These are phyloP conservation scores for Pythium insidiosum DNA, from an alignment of 352 stramenopile genomes.

Conservation along the genomic window DNA sequence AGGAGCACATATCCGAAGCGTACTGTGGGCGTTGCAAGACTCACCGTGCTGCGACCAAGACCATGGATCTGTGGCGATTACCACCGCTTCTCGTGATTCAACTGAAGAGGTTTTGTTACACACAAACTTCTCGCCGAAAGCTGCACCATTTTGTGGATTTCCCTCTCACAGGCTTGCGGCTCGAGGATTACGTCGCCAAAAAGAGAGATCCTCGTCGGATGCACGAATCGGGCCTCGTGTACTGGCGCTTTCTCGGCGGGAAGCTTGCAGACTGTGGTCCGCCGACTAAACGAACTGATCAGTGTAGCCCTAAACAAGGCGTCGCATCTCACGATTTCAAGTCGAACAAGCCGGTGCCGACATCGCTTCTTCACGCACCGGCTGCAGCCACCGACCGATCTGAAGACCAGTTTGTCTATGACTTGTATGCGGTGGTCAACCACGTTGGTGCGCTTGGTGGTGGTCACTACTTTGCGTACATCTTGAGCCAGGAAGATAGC, in stretches of 20 bases:
- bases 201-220: slow-evolving; percentile 34
- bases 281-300: no score
- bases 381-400: slow-evolving; percentile 44
- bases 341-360: slow-evolving; percentile 6
- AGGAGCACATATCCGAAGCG: slow-evolving; percentile 72
- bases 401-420: slow-evolving; percentile 81
- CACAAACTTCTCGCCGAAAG: slow-evolving; percentile 89
- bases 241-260: slow-evolving; percentile 72
- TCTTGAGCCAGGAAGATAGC: slow-evolving; percentile 71
- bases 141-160: slow-evolving; percentile 96
- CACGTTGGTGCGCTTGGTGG: slow-evolving; percentile 93
- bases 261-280: slow-evolving; percentile 33
- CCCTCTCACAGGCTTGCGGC: slow-evolving; percentile 88
- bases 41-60: slow-evolving; percentile 90
- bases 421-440: slow-evolving; percentile 97
- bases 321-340: no score
- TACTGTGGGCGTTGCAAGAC: slow-evolving; percentile 85
- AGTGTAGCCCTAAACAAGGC: no score
- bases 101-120: slow-evolving; percentile 99
- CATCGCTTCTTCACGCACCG: slow-evolving; percentile 41
- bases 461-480: slow-evolving; percentile 93
- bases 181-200: slow-evolving; percentile 75
- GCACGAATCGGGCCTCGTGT: slow-evolving; percentile 42
- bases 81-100: slow-evolving; percentile 98
- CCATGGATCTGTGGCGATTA: slow-evolving; percentile 96